These are phyloP conservation scores for Penicillium sp. DNA, from an alignment of 2,329 filamentous ascomycete species.

Conservation along the genomic window DNA sequence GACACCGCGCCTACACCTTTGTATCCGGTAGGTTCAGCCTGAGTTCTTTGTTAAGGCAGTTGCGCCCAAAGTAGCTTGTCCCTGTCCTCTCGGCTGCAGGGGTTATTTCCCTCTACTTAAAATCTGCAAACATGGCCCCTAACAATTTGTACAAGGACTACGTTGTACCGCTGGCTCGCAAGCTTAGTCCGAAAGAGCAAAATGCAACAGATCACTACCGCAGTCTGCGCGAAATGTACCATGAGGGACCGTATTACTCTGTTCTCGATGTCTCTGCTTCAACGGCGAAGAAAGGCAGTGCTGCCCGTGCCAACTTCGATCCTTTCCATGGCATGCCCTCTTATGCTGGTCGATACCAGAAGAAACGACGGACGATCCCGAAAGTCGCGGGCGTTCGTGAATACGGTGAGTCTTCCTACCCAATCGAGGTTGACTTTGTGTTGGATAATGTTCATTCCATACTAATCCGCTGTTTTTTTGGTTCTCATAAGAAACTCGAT, in stretches of 20 bases:
- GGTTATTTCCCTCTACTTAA: background rate
- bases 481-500: constrained; percentile 52
- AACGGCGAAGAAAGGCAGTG: constrained; percentile 48
- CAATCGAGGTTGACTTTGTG: background rate
- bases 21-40: constrained; percentile 47
- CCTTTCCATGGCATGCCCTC: constrained; percentile 66
- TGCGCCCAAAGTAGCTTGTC: too few species aligned
- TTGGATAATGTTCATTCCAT: background rate
- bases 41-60: too few species aligned
- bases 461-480: too few species aligned
- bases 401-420: constrained; percentile 55
- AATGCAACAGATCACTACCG: constrained; percentile 56
- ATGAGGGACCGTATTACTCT: constrained; percentile 64
- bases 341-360: constrained; percentile 62
- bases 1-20: constrained; percentile 52
- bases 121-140: background rate
- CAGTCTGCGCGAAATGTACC: constrained; percentile 57
- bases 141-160: constrained; percentile 39
- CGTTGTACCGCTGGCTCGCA: constrained; percentile 37
- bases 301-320: constrained; percentile 57
- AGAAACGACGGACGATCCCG: constrained; percentile 60
- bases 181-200: constrained; percentile 48
- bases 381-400: constrained; percentile 55
- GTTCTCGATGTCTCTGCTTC: constrained; percentile 49
- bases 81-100: too few species aligned